Evolutionary conservation across 441 rosid species (phyloP), one percentile per base, ranked within the genome.

Genomic region (Populus tomentosa): DNA sequence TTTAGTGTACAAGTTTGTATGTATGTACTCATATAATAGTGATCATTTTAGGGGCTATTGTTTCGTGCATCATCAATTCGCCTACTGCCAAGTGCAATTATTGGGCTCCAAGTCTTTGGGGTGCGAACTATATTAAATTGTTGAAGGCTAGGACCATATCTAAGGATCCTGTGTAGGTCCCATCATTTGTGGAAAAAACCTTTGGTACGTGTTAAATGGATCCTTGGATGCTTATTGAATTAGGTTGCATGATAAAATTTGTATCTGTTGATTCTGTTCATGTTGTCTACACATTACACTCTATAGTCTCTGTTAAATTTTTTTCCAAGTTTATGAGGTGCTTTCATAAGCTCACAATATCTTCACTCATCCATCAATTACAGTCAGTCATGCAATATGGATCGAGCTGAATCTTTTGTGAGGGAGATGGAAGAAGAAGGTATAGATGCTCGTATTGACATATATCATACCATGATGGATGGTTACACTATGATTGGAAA

Each of bases 371-470:
- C 7, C 7, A 32, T 77, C 53, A 70, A 74, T 75, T 77, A 46
- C 84, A 95, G 99, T 81, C 98, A 92, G 88, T 80, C 90, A 53
- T 84, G 84, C 77, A 89, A 91, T 76, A 92, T 95, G 98, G 90
- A 88, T 76, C 82, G 82, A 78, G 98, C 97, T 66, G 97, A 95
- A 86, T 91, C 84, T 72, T 86, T 95, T 79, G 98, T 92, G 59
- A 91, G 95, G 79, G 93, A 94, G 86, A 94, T 95, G 98, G 99
- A 95, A 84, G 99, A 92, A 86, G 97, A 95, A 82, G 98, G 99
- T 72, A 91, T 94, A 46, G 98, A 92, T 79, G 98, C 99, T 82
- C 97, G 95, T 28, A 89, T 94, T 76, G 93, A 90, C 73, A 89
- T 94, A 71, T 95, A 94, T 83, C 97, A 95, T 78, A 92, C 93